A percentile compares a stretch with the other conserved stretches of the same genome.
These are phyloP conservation scores for Boletus rex-veris DNA, from an alignment of 768 basidiomycete genomes.

Conservation along the genomic window DNA sequence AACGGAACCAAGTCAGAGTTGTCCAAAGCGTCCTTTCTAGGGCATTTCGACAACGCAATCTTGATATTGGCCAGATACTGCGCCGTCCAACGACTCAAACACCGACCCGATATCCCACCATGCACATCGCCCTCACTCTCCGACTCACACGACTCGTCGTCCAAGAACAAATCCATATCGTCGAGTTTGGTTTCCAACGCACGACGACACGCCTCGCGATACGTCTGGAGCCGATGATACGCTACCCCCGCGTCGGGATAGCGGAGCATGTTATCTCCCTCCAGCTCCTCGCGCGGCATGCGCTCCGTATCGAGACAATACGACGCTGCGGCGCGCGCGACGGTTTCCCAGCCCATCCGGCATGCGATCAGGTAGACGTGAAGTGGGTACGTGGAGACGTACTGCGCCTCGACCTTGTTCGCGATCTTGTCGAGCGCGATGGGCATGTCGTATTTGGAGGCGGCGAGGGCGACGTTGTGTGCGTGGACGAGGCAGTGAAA, in stretches of 20 bases:
- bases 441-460: constrained; percentile 3
- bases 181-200: background rate
- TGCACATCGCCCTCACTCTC: background rate
- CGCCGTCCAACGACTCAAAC: background rate
- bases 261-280: background rate
- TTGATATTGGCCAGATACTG: background rate
- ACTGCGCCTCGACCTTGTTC: background rate
- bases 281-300: background rate
- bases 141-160: background rate
- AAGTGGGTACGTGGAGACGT: background rate
- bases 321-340: background rate
- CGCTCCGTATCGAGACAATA: background rate
- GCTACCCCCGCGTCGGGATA: background rate
- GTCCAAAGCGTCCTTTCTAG: background rate
- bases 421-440: constrained; percentile 1
- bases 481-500: background rate
- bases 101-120: background rate
- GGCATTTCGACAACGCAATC: background rate
- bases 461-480: background rate
- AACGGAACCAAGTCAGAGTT: background rate
- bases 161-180: background rate
- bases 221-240: background rate
- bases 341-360: background rate
- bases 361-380: constrained; percentile 3
- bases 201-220: background rate